Percentiles rank a stretch among this genome's conserved stretches.
These are phyloP conservation scores for Aeschynomene evenia DNA, from an alignment of 306 rosid species.

Conservation along the genomic window DNA sequence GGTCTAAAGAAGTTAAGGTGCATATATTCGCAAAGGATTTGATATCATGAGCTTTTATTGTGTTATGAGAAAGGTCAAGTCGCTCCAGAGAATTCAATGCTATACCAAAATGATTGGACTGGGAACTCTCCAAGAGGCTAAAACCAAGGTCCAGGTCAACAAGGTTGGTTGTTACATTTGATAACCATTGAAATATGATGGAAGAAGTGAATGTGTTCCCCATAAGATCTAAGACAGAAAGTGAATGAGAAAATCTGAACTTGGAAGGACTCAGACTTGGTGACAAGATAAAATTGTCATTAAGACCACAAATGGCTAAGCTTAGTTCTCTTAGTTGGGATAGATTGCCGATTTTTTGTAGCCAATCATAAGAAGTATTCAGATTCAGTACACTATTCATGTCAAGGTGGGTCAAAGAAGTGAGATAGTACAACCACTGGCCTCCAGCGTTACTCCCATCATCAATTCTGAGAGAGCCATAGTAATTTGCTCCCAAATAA, in stretches of 20 bases:
- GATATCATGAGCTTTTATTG: background rate
- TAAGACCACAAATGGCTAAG: background rate
- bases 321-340: constrained; percentile 3
- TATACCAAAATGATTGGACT: background rate
- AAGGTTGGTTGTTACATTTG: constrained; percentile 19
- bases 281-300: background rate
- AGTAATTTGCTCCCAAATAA: background rate
- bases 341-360: constrained; percentile 12
- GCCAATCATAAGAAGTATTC: background rate
- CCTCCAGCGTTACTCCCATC: background rate
- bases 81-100: background rate
- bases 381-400: background rate
- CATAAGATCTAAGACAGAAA: background rate
- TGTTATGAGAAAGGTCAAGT: background rate
- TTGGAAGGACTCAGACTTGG: background rate
- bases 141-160: background rate
- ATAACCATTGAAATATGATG: constrained; percentile 26
- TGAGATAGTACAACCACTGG: constrained; percentile 31
- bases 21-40: background rate
- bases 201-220: background rate
- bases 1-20: background rate
- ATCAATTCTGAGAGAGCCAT: background rate
- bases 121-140: background rate
- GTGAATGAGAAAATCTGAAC: constrained; percentile 22
- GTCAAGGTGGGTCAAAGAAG: constrained; percentile 31